phyloP scores from a whole-genome alignment of 2,329 filamentous ascomycete genomes.

The Neopestalotiopsis rosae region DNA sequence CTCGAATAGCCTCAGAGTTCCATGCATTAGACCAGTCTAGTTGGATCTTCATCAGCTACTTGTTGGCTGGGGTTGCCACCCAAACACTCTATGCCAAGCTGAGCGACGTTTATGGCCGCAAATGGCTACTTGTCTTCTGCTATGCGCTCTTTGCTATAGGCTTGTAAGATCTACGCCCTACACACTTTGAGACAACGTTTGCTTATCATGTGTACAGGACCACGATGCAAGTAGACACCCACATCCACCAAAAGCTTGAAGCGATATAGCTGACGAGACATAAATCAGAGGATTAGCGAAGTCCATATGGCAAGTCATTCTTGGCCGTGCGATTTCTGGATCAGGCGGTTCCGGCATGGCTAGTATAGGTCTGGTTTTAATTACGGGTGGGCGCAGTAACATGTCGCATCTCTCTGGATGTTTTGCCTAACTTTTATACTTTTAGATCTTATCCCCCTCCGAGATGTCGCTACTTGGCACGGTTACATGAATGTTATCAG shows the following conservation, averaged over 20 bases:
- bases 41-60: conserved; percentile 19
- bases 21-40: conserved; percentile 11
- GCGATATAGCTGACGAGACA: neutral
- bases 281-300: conserved; percentile 46
- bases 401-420: neutral
- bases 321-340: conserved; percentile 57
- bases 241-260: neutral
- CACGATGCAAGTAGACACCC: neutral
- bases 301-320: conserved; percentile 53
- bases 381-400: conserved; percentile 46
- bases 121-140: conserved; percentile 51
- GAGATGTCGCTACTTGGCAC: conserved; percentile 58
- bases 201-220: neutral
- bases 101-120: conserved; percentile 63
- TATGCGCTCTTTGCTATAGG: conserved; percentile 57
- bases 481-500: conserved; percentile 55
- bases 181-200: neutral
- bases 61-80: conserved; percentile 14
- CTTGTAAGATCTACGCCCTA: conserved; percentile 42
- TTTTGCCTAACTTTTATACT: neutral
- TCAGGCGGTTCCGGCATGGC: conserved; percentile 57
- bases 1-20: conserved; percentile 20
- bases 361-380: conserved; percentile 55
- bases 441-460: conserved; percentile 54
- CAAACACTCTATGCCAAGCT: conserved; percentile 52